These are phyloP conservation scores for Coemansia sp. DNA, from an alignment of 192 early-diverging fungal species.

Conservation along the genomic window DNA sequence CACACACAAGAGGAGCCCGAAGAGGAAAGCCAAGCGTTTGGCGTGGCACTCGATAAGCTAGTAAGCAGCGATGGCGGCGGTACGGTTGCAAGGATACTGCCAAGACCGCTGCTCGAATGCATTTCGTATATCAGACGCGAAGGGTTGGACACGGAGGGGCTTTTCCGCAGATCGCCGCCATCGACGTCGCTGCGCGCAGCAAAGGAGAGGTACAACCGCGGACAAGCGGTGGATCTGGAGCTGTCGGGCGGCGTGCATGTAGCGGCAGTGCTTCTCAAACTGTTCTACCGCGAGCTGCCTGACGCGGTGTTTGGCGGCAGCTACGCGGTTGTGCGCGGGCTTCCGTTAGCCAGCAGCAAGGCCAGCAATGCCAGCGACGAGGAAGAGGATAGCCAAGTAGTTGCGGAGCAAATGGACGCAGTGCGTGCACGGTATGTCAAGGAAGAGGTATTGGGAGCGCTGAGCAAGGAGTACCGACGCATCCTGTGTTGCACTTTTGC, in stretches of 20 bases:
- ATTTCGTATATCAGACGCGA: constrained; percentile 61
- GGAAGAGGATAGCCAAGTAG: constrained; percentile 9
- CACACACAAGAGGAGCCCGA: not conserved
- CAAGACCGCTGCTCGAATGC: constrained; percentile 69
- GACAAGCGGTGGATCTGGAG: constrained; percentile 55
- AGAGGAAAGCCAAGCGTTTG: constrained; percentile 58
- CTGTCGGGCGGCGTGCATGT: constrained; percentile 72
- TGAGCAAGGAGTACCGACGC: constrained; percentile 31
- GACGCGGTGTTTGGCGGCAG: constrained; percentile 62
- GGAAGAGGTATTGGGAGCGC: constrained; percentile 25
- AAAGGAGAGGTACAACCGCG: constrained; percentile 35
- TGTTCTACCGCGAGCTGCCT: constrained; percentile 80
- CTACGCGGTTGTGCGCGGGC: constrained; percentile 55
- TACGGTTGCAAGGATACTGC: constrained; percentile 53
- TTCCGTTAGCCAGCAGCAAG: constrained; percentile 18
- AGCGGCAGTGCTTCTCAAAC: constrained; percentile 76
- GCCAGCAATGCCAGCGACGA: not conserved
- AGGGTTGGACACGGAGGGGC: constrained; percentile 74
- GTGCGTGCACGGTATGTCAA: constrained; percentile 35
- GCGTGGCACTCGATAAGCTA: constrained; percentile 61
- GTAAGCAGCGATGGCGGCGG: constrained; percentile 58
- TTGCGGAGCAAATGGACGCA: constrained; percentile 26
- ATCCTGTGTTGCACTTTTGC: constrained; percentile 34
- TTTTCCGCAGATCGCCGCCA: constrained; percentile 84
- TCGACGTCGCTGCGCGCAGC: constrained; percentile 63